These are phyloP conservation scores for Lunularia cruciata DNA, from an alignment of 225 moss, liverwort and hornwort species.

Conservation along the genomic window DNA sequence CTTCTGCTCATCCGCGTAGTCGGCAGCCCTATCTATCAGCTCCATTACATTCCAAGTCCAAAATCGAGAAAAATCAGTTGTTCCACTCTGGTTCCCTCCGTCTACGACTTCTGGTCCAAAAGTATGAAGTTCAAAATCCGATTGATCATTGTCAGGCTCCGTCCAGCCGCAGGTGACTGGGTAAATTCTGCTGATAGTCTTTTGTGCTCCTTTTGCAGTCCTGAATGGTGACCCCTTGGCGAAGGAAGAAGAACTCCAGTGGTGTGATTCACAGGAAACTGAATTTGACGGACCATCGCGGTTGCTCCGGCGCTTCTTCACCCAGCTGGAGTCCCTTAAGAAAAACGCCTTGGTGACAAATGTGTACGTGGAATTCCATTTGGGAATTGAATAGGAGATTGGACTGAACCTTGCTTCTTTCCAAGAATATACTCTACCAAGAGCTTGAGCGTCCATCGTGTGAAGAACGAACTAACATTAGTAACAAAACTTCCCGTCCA, in stretches of 20 bases:
- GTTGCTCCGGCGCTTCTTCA: conserved; percentile 1
- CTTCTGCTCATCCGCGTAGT: conserved; percentile 62
- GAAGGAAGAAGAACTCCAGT: not conserved
- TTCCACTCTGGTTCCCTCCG: not conserved
- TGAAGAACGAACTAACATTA: conserved; percentile 1
- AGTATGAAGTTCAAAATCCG: conserved; percentile 5
- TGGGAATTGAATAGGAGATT: not conserved
- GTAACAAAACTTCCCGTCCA: too few species aligned
- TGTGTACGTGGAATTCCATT: not conserved
- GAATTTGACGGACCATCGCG: not conserved
- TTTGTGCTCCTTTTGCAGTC: not conserved
- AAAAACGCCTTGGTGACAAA: not conserved
- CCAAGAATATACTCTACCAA: conserved; percentile 8
- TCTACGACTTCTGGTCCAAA: not conserved
- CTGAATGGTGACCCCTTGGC: conserved; percentile 10
- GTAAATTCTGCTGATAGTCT: not conserved
- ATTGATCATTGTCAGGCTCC: conserved; percentile 17
- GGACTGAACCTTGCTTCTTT: not conserved
- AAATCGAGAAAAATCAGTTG: not conserved
- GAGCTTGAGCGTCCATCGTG: conserved; percentile 8
- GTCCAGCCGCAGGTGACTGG: conserved; percentile 7
- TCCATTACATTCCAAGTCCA: conserved; percentile 37
- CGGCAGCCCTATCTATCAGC: conserved; percentile 43
- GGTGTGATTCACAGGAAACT: not conserved
- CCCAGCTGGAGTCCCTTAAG: conserved; percentile 16